Conservation (phyloP, 257 asterid genomes). For the Solanum virginianum region DNA sequence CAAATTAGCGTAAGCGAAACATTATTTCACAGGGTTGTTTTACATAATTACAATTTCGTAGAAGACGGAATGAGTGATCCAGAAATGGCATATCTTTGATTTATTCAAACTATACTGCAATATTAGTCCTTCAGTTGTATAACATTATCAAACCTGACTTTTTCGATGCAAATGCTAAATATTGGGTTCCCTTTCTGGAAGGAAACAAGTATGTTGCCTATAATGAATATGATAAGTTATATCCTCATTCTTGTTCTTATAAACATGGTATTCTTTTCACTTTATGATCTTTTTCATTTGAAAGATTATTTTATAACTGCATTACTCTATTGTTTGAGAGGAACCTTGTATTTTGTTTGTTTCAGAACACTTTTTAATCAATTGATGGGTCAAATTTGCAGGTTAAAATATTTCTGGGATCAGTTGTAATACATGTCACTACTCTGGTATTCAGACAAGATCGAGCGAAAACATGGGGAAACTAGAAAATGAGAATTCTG, state of each 20-base stretch:
- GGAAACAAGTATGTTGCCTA: background rate
- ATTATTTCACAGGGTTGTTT: background rate
- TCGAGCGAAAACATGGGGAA: background rate
- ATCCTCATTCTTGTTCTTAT: background rate
- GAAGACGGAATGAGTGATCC: background rate
- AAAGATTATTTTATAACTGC: background rate
- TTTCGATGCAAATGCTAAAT: background rate
- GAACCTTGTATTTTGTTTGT: background rate
- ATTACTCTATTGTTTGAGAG: background rate
- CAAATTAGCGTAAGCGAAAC: background rate
- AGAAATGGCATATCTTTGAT: background rate
- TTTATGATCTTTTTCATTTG: background rate
- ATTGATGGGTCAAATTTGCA: background rate
- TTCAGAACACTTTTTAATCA: background rate
- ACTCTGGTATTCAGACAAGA: background rate
- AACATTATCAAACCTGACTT: background rate
- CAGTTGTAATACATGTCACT: background rate
- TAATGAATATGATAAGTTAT: background rate
- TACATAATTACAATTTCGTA: background rate
- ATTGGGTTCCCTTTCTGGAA: background rate
- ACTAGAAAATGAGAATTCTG: background rate
- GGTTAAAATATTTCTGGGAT: background rate
- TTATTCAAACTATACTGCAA: background rate
- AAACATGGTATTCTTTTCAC: background rate
- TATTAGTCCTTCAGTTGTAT: background rate